Percentiles rank a stretch among this genome's conserved stretches.
phyloP scores from a whole-genome alignment of 2,329 filamentous ascomycete genomes.

The Botrytis hyacinthi region DNA sequence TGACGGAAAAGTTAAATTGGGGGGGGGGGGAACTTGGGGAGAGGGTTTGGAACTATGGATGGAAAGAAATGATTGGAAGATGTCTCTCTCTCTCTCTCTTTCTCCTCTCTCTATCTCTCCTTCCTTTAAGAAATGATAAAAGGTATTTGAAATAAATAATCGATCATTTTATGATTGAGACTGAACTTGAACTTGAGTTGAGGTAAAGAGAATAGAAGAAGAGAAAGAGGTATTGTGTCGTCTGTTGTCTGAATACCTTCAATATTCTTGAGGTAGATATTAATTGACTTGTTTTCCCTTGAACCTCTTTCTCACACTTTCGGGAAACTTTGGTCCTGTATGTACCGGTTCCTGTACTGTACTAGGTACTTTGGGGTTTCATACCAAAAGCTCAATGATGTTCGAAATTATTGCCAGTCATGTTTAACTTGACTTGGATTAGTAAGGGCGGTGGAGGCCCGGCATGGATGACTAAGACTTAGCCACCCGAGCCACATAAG shows the following conservation, averaged over 20 bases:
- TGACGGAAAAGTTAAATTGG: constrained; percentile 2
- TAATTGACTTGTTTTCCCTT: background rate
- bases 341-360: background rate
- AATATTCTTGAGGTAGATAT: background rate
- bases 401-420: constrained; percentile 15
- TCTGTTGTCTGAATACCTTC: constrained; percentile 9
- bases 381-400: background rate
- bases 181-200: too few species aligned
- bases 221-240: background rate
- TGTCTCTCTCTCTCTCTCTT: background rate
- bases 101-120: background rate
- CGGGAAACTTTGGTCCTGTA: background rate
- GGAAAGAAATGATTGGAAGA: background rate
- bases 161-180: constrained; percentile 4
- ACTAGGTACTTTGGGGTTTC: background rate
- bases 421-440: background rate
- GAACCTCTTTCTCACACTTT: background rate
- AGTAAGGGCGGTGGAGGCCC: background rate
- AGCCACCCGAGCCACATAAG: too few species aligned
- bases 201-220: background rate
- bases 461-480: background rate
- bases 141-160: background rate
- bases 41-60: background rate
- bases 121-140: constrained; percentile 8
- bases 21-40: background rate